Conservation (phyloP, 495 filamentous ascomycete species). For the Penicillium ochrochloron region DNA sequence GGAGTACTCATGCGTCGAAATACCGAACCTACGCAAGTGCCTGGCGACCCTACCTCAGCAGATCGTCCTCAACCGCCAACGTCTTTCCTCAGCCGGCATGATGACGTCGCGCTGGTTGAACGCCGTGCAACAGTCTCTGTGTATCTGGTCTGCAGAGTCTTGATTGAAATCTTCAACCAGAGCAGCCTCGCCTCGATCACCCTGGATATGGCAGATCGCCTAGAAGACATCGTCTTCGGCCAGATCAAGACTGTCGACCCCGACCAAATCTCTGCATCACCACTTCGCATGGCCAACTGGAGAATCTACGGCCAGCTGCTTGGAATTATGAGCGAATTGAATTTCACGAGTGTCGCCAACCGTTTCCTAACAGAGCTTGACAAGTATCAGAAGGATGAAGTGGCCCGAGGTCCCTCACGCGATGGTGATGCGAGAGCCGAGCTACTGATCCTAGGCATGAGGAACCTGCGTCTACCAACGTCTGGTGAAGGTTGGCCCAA, state of each 20-base stretch:
- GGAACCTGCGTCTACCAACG: constrained; percentile 74
- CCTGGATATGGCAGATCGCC: constrained; percentile 82
- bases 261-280: constrained; percentile 75
- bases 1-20: constrained; percentile 55
- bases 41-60: constrained; percentile 30
- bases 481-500: constrained; percentile 78
- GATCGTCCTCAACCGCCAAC: constrained; percentile 34
- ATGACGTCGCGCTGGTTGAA: constrained; percentile 75
- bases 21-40: constrained; percentile 54
- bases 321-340: constrained; percentile 91
- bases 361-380: constrained; percentile 83
- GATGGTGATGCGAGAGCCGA: constrained; percentile 82
- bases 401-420: constrained; percentile 63
- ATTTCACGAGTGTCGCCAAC: constrained; percentile 81
- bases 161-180: constrained; percentile 92
- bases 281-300: constrained; percentile 91
- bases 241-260: constrained; percentile 88
- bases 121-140: constrained; percentile 89
- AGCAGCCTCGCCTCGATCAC: constrained; percentile 82
- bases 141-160: constrained; percentile 89
- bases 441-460: constrained; percentile 87
- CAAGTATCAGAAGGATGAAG: constrained; percentile 71
- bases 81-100: constrained; percentile 61
- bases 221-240: constrained; percentile 93
- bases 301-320: constrained; percentile 87